Evolutionary conservation across 2,329 filamentous ascomycete genomes (phyloP).

Genomic region (Pestalotiopsis sp.): DNA sequence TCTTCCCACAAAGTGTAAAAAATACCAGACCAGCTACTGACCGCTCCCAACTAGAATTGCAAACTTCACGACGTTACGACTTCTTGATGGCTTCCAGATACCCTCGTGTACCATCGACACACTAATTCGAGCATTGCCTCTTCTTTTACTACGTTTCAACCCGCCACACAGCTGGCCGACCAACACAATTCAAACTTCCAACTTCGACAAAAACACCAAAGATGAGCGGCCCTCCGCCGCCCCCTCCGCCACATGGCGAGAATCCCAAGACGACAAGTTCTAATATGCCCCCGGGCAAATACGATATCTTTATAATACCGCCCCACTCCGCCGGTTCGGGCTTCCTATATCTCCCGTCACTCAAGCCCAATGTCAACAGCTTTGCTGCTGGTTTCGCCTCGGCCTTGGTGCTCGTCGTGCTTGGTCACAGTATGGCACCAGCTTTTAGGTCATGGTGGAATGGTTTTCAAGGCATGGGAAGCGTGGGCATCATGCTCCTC

Average conservation of each 20-base stretch:
- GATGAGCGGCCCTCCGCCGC: conserved; percentile 35
- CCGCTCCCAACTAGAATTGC: background rate
- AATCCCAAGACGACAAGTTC: conserved; percentile 69
- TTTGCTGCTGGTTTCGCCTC: conserved; percentile 86
- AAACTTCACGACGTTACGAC: conserved; percentile 15
- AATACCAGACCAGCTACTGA: background rate
- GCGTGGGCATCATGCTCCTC: conserved; percentile 72
- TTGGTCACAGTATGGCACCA: conserved; percentile 76
- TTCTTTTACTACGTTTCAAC: background rate
- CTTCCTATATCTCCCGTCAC: conserved; percentile 91
- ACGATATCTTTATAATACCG: conserved; percentile 96
- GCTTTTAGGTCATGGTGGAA: conserved; percentile 75
- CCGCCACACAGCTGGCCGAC: background rate
- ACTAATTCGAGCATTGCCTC: background rate
- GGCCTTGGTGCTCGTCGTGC: conserved; percentile 70
- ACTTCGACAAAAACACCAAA: background rate
- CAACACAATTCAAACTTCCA: background rate
- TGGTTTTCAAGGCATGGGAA: conserved; percentile 71
- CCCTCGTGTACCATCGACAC: background rate
- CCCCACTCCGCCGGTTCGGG: conserved; percentile 87
- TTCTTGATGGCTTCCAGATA: conserved; percentile 17
- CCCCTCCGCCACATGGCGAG: conserved; percentile 83
- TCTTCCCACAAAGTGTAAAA: background rate
- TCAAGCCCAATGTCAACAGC: conserved; percentile 85
- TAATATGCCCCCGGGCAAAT: conserved; percentile 80